Evolutionary conservation across 1,284 basidiomycete species (phyloP).

Genomic region (Rhodotorula sp.): DNA sequence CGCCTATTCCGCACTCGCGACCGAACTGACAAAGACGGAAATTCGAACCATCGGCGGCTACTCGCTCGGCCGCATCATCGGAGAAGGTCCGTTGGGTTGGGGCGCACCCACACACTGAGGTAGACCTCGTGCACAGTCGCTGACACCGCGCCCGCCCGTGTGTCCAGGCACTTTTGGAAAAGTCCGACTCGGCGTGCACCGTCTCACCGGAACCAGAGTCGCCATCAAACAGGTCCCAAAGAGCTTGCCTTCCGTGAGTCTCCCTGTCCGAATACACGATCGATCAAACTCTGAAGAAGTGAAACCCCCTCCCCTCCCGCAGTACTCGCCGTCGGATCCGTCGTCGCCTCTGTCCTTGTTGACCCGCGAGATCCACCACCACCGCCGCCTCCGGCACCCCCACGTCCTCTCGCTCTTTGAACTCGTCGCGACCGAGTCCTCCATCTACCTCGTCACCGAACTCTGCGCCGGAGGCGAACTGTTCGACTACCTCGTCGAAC

Average conservation of each 20-base stretch:
- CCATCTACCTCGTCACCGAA: constrained; percentile 96
- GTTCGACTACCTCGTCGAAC: constrained; percentile 53
- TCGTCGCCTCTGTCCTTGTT: constrained; percentile 56
- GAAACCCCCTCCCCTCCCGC: background rate
- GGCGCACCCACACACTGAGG: no score
- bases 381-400: constrained; percentile 91
- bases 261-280: no score
- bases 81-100: no score
- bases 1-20: constrained; percentile 95
- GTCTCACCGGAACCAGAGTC: constrained; percentile 60
- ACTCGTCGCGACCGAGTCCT: constrained; percentile 90
- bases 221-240: constrained; percentile 99
- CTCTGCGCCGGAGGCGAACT: constrained; percentile 81
- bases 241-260: constrained; percentile 64
- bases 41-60: constrained; percentile 92
- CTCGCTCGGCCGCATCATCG: constrained; percentile 89
- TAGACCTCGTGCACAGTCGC: no score
- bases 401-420: constrained; percentile 95
- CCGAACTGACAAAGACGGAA: constrained; percentile 83
- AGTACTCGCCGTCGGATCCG: constrained; percentile 22
- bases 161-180: constrained; percentile 48
- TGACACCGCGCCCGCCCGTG: no score
- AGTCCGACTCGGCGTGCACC: constrained; percentile 45
- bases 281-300: no score
- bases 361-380: constrained; percentile 96